These are phyloP conservation scores for Lactifluus echinatus DNA, from an alignment of 768 basidiomycete species.

Conservation along the genomic window DNA sequence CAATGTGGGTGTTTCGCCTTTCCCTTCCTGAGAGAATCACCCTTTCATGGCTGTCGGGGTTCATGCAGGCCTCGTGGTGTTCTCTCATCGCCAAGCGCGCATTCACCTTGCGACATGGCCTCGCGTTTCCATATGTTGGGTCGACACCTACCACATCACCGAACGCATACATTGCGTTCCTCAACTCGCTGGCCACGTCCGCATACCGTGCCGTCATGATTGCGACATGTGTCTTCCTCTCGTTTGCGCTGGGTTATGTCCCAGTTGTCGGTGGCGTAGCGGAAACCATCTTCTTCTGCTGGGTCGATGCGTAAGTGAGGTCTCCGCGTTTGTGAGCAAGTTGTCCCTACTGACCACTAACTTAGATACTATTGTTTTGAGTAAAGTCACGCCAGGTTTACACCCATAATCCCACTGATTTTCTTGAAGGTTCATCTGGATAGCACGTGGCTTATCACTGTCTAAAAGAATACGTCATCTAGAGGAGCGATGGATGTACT, in stretches of 20 bases:
- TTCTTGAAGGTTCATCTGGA: slow-evolving; percentile 60
- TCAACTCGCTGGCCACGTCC: slow-evolving; percentile 68
- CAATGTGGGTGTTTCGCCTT: slow-evolving; percentile 46
- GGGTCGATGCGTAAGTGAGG: slow-evolving; percentile 70
- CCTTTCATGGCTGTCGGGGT: no score
- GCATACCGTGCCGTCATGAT: slow-evolving; percentile 81
- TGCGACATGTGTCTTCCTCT: slow-evolving; percentile 61
- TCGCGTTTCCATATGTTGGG: slow-evolving; percentile 28
- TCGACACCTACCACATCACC: slow-evolving; percentile 41
- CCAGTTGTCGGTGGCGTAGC: slow-evolving; percentile 55
- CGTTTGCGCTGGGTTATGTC: slow-evolving; percentile 52
- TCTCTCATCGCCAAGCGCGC: slow-evolving; percentile 65
- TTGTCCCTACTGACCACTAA: background rate
- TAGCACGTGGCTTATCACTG: slow-evolving; percentile 61
- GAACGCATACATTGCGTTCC: slow-evolving; percentile 57
- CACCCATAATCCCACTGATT: no score
- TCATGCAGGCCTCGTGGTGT: slow-evolving; percentile 64
- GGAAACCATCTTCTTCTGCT: slow-evolving; percentile 70
- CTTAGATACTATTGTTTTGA: slow-evolving; percentile 85
- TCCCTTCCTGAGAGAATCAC: background rate
- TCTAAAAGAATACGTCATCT: slow-evolving; percentile 61
- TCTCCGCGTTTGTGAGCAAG: background rate
- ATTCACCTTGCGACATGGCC: slow-evolving; percentile 62
- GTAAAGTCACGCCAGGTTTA: no score
- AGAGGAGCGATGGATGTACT: slow-evolving; percentile 88